Evolutionary conservation across 352 stramenopile genomes (phyloP).

Genomic region (Phytophthora quininea): DNA sequence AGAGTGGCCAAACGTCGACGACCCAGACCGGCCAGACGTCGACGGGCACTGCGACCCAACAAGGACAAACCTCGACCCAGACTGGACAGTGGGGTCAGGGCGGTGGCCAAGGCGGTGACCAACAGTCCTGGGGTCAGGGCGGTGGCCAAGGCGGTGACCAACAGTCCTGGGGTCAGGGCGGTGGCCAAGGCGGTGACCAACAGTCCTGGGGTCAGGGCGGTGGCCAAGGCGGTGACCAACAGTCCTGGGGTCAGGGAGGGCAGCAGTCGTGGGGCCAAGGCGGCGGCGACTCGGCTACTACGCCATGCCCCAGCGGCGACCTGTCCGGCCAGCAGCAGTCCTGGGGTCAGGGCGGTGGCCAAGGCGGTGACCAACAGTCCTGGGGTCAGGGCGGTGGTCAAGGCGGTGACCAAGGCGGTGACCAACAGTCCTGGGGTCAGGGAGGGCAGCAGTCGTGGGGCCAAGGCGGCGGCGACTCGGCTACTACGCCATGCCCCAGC

Average conservation of each 20-base stretch:
- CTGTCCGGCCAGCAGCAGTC: background rate
- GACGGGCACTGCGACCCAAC: background rate
- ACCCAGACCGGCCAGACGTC: conserved; percentile 3
- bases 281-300: background rate
- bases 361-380: conserved; percentile 11
- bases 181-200: background rate
- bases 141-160: background rate
- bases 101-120: background rate
- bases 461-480: conserved; percentile 1
- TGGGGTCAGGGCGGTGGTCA: conserved; percentile 11
- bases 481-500: background rate
- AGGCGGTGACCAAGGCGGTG: conserved; percentile 16
- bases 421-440: conserved; percentile 2
- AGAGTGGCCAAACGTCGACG: background rate
- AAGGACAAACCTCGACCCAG: conserved; percentile 5
- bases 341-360: conserved; percentile 15
- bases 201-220: conserved; percentile 16
- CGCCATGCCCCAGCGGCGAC: background rate
- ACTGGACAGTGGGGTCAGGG: background rate
- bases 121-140: background rate
- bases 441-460: conserved; percentile 8
- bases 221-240: conserved; percentile 11
- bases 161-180: conserved; percentile 10
- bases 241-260: conserved; percentile 2
- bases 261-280: conserved; percentile 11